phyloP scores from a whole-genome alignment of 2,329 filamentous ascomycete species.

The Botryosphaeria dothidea region DNA sequence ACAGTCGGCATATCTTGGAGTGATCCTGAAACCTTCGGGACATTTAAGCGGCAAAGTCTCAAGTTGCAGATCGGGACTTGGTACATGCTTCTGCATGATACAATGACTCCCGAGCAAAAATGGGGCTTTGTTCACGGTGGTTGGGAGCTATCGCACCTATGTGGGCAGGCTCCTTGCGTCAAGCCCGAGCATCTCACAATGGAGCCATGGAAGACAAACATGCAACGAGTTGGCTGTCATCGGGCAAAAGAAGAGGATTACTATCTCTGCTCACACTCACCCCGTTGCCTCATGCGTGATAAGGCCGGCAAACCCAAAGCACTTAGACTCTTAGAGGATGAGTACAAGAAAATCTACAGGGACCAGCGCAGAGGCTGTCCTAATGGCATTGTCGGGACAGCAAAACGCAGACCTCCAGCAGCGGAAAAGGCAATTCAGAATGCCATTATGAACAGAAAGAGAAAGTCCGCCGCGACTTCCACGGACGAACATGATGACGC shows the following conservation, averaged over 20 bases:
- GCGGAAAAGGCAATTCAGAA: too few relatives aligned
- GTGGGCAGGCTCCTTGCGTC: background rate
- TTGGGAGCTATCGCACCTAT: constrained; percentile 1
- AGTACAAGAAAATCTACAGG: background rate
- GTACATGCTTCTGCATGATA: background rate
- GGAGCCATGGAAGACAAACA: background rate
- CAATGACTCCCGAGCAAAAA: background rate
- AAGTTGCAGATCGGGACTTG: background rate
- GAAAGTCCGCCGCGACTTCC: too few relatives aligned
- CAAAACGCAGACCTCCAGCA: too few relatives aligned
- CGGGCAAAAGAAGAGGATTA: background rate
- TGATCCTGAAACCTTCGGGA: background rate
- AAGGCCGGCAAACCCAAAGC: background rate
- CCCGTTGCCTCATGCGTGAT: background rate
- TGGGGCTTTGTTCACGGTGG: background rate
- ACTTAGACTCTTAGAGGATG: too few relatives aligned
- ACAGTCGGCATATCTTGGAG: background rate
- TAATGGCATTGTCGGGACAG: too few relatives aligned
- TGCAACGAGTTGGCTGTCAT: background rate
- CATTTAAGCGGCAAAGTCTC: too few relatives aligned
- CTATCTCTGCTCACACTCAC: background rate
- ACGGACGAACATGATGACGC: too few relatives aligned
- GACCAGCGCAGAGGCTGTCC: too few relatives aligned
- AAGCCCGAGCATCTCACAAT: background rate
- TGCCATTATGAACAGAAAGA: too few relatives aligned